Conservation (phyloP, 2,329 filamentous ascomycete species). For the Monosporascus sp. region DNA sequence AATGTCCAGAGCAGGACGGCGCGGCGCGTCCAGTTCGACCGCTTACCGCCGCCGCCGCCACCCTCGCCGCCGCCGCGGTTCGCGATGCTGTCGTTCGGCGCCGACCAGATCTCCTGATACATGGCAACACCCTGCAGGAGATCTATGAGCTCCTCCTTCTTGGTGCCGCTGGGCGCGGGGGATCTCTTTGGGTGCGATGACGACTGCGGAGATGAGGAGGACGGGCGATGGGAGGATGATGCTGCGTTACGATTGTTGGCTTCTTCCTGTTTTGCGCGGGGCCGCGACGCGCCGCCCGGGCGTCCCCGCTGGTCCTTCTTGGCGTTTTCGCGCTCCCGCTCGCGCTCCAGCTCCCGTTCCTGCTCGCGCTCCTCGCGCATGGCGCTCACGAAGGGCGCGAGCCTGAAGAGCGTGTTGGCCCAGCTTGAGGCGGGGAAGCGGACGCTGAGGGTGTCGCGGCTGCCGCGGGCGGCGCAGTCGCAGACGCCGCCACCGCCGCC, state of each 20-base stretch:
- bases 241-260: conserved; percentile 27
- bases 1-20: conserved; percentile 61
- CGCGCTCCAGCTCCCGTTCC: conserved; percentile 9
- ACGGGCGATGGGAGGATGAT: background rate
- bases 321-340: conserved; percentile 17
- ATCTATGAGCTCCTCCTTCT: conserved; percentile 36
- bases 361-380: conserved; percentile 21
- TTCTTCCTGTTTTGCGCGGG: conserved; percentile 22
- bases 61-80: conserved; percentile 2
- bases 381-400: conserved; percentile 43
- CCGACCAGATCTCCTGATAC: conserved; percentile 62
- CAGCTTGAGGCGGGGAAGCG: conserved; percentile 54
- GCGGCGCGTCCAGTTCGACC: conserved; percentile 47
- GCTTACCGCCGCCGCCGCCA: conserved; percentile 7
- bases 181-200: background rate
- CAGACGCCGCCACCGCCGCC: conserved; percentile 23
- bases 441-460: conserved; percentile 45
- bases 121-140: conserved; percentile 57
- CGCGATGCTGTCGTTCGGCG: conserved; percentile 34
- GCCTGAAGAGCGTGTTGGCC: conserved; percentile 53
- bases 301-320: conserved; percentile 14
- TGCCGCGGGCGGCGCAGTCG: conserved; percentile 42
- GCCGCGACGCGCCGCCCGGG: conserved; percentile 16
- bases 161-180: conserved; percentile 4
- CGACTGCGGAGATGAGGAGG: conserved; percentile 7